These are phyloP conservation scores for Actinomortierella wolfii DNA, from an alignment of 371 early-diverging fungal genomes.

Conservation along the genomic window DNA sequence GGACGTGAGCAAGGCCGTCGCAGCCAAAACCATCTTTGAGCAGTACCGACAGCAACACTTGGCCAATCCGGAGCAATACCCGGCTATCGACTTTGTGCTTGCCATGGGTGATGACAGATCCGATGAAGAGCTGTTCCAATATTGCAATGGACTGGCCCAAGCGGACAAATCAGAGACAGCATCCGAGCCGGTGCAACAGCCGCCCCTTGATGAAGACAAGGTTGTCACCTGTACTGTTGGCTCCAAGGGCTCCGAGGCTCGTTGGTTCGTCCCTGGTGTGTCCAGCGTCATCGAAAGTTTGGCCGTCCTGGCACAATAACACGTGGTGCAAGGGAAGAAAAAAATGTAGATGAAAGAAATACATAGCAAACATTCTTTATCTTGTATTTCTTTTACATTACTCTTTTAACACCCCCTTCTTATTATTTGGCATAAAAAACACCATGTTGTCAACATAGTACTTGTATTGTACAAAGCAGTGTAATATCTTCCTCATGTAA, in stretches of 20 bases:
- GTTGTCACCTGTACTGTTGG: conserved; percentile 66
- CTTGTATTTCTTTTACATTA: too few relatives aligned
- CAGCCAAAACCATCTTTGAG: conserved; percentile 59
- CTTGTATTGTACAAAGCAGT: too few relatives aligned
- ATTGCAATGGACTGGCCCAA: conserved; percentile 57
- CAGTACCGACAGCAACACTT: conserved; percentile 24
- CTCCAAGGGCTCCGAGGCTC: conserved; percentile 61
- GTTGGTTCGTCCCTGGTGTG: conserved; percentile 59
- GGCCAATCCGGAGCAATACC: conserved; percentile 9
- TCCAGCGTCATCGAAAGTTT: conserved; percentile 51
- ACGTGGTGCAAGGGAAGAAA: not conserved
- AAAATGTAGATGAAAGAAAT: too few relatives aligned
- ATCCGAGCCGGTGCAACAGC: too few relatives aligned
- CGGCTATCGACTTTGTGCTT: conserved; percentile 68
- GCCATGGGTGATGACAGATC: conserved; percentile 82
- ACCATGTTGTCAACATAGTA: too few relatives aligned
- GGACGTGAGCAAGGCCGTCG: conserved; percentile 70
- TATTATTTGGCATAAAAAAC: too few relatives aligned
- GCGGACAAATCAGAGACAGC: not conserved
- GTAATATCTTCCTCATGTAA: too few relatives aligned
- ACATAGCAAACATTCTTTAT: too few relatives aligned
- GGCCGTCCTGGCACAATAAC: conserved; percentile 18
- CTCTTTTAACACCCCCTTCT: too few relatives aligned
- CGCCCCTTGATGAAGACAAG: conserved; percentile 15
- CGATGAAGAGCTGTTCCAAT: conserved; percentile 86